phyloP scores from a whole-genome alignment of 371 early-diverging fungal genomes.

The Fennellomyces sp. region DNA sequence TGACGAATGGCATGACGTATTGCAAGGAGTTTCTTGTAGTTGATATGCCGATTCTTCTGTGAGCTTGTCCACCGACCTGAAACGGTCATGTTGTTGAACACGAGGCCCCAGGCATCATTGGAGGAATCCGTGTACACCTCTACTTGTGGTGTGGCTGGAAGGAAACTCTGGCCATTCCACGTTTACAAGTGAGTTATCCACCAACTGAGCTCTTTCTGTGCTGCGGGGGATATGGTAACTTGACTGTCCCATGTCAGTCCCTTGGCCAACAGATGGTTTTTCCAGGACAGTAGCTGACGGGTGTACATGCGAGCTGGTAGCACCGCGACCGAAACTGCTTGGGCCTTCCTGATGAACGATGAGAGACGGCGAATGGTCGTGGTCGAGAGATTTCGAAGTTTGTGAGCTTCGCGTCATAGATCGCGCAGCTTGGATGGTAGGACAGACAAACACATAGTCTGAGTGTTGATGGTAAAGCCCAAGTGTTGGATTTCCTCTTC shows the following conservation, averaged over 20 bases:
- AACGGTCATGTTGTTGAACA: constrained; percentile 8
- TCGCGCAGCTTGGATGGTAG: constrained; percentile 14
- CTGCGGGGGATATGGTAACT: not conserved
- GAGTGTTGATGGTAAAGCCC: constrained; percentile 18
- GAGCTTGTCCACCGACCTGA: constrained; percentile 15
- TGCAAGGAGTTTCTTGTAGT: constrained; percentile 14
- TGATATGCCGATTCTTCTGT: not conserved
- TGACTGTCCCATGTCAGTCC: not conserved
- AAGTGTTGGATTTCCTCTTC: constrained; percentile 17
- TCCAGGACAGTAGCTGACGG: constrained; percentile 4
- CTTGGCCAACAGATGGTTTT: not conserved
- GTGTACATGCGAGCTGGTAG: constrained; percentile 26
- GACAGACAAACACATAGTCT: constrained; percentile 9
- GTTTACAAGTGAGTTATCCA: constrained; percentile 11
- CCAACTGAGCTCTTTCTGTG: constrained; percentile 21
- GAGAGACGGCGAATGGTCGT: constrained; percentile 13
- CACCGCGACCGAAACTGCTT: constrained; percentile 23
- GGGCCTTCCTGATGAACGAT: constrained; percentile 27
- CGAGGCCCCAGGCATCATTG: constrained; percentile 23
- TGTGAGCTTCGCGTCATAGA: constrained; percentile 8
- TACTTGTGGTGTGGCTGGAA: constrained; percentile 6
- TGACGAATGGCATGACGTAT: constrained; percentile 12
- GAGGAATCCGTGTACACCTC: constrained; percentile 33
- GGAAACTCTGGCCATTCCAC: constrained; percentile 32
- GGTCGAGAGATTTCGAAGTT: not conserved